Conservation (phyloP, 208 protist genomes). For the Acanthamoeba sp. region DNA sequence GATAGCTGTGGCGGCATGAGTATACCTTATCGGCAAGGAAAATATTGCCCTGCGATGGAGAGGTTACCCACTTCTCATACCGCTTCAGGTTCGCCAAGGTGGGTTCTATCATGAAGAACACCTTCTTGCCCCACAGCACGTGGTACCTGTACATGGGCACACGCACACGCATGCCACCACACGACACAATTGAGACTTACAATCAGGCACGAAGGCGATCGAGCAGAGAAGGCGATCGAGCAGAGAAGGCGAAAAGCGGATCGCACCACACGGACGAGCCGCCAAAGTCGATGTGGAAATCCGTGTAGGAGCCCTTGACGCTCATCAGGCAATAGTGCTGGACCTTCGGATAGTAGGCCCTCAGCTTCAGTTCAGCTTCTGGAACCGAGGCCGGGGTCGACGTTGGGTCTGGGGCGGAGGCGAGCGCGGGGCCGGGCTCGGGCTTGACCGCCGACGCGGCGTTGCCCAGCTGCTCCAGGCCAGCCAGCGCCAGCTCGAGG, state of each 20-base stretch:
- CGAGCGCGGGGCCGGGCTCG: neutral
- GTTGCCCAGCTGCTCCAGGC: constrained; percentile 17
- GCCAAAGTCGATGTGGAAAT: constrained; percentile 88
- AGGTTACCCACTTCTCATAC: constrained; percentile 75
- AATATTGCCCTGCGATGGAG: constrained; percentile 38
- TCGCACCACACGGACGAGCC: constrained; percentile 83
- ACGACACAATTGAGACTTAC: neutral
- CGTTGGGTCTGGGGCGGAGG: no score
- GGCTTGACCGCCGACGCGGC: neutral
- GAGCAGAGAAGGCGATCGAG: neutral
- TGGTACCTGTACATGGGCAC: constrained; percentile 80
- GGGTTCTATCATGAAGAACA: constrained; percentile 78
- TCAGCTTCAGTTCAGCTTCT: neutral
- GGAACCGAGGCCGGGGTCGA: neutral
- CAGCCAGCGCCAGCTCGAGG: neutral
- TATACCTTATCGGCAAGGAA: constrained; percentile 32
- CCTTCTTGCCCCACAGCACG: constrained; percentile 83
- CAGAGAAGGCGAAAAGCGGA: neutral
- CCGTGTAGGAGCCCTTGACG: constrained; percentile 80
- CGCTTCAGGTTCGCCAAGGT: constrained; percentile 52
- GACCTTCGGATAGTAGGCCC: constrained; percentile 74
- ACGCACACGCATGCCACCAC: constrained; percentile 10
- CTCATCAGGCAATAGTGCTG: constrained; percentile 86
- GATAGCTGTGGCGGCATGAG: no score
- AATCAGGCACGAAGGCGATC: neutral